These are phyloP conservation scores for Talaromyces sp. DNA, from an alignment of 2,329 filamentous ascomycete species.

Conservation along the genomic window DNA sequence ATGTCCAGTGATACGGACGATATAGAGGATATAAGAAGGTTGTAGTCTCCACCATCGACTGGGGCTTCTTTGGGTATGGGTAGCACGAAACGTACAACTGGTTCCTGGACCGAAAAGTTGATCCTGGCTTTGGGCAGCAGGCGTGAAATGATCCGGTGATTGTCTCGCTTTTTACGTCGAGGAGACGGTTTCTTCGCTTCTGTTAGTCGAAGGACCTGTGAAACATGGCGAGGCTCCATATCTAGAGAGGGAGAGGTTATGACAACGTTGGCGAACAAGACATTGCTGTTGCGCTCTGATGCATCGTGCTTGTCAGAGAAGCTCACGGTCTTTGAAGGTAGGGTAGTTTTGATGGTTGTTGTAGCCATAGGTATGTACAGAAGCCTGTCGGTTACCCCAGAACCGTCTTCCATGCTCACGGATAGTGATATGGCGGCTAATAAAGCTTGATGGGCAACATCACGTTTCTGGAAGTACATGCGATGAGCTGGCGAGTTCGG, in stretches of 20 bases:
- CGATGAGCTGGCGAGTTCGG: conserved; percentile 90
- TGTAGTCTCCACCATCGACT: conserved; percentile 73
- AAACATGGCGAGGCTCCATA: conserved; percentile 85
- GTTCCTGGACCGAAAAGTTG: conserved; percentile 95
- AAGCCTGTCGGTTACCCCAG: conserved; percentile 77
- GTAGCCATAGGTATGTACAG: conserved; percentile 97
- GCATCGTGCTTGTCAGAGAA: conserved; percentile 66
- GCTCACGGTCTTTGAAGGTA: conserved; percentile 91
- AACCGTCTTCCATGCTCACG: conserved; percentile 85
- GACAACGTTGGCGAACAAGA: conserved; percentile 92
- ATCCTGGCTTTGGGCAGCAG: conserved; percentile 89
- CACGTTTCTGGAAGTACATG: conserved; percentile 94
- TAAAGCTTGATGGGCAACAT: conserved; percentile 91
- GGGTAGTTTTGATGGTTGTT: conserved; percentile 86
- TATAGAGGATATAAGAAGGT: conserved; percentile 90
- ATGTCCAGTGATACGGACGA: conserved; percentile 90
- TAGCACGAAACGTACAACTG: conserved; percentile 83
- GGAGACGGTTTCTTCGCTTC: conserved; percentile 52
- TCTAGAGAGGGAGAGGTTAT: conserved; percentile 94
- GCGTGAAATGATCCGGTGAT: conserved; percentile 74
- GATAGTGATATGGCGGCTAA: conserved; percentile 90
- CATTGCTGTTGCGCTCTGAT: conserved; percentile 89
- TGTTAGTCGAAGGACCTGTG: conserved; percentile 74
- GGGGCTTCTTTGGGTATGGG: conserved; percentile 65
- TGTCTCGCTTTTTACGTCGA: conserved; percentile 44